Conservation (phyloP, 345 rosid species). For the Melaleuca quinquenervia region DNA sequence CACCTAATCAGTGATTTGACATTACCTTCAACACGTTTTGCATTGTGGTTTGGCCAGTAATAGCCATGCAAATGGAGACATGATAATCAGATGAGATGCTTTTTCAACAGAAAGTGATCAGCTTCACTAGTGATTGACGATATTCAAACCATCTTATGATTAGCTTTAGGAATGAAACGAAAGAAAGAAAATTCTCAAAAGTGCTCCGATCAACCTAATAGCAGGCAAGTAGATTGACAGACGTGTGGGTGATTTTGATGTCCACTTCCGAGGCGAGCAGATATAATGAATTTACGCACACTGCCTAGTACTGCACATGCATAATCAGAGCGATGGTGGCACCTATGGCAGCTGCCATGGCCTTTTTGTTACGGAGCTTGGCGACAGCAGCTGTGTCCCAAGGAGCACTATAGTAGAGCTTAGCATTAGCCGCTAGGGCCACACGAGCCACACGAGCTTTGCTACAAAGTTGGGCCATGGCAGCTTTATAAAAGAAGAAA, state of each 20-base stretch:
- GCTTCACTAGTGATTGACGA: neutral
- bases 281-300: too few relatives aligned
- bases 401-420: neutral
- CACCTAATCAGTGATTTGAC: neutral
- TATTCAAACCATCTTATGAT: neutral
- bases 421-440: neutral
- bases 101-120: neutral
- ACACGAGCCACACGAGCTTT: neutral
- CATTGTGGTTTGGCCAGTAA: neutral
- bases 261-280: too few relatives aligned
- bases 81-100: neutral
- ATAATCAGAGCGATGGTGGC: neutral
- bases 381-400: neutral
- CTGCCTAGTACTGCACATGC: neutral
- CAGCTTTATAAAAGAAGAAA: neutral
- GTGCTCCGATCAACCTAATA: neutral
- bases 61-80: neutral
- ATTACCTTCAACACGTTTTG: neutral
- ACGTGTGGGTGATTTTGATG: neutral
- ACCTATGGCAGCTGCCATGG: too few relatives aligned
- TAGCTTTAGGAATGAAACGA: neutral
- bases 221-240: neutral
- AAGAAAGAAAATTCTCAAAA: neutral
- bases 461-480: neutral
- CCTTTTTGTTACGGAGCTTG: neutral